These are phyloP conservation scores for Cystofilobasidium macerans DNA, from an alignment of 768 basidiomycete species.

Conservation along the genomic window DNA sequence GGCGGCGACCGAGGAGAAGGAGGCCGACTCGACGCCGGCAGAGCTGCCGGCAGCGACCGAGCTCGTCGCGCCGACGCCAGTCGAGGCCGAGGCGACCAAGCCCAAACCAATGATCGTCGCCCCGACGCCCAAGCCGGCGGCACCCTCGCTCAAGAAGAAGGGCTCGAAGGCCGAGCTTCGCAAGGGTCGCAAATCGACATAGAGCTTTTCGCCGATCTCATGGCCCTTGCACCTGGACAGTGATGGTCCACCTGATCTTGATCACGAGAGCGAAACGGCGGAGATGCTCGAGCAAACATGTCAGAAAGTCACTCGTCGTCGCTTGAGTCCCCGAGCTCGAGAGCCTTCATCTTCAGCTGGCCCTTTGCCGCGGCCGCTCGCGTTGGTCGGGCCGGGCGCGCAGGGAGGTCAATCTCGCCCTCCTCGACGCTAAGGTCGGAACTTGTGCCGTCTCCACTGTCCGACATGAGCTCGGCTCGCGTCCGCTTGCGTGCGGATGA, in stretches of 20 bases:
- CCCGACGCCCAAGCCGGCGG: too few relatives aligned
- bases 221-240: too few relatives aligned
- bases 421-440: not conserved
- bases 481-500: not conserved
- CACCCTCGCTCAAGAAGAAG: too few relatives aligned
- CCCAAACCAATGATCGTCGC: not conserved
- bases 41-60: not conserved
- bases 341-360: not conserved
- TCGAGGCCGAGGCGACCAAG: not conserved
- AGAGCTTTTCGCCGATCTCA: too few relatives aligned
- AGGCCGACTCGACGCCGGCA: conserved; percentile 6
- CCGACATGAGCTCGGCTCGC: not conserved
- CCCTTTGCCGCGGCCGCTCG: not conserved
- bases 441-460: not conserved
- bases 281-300: too few relatives aligned
- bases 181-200: too few relatives aligned
- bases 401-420: not conserved
- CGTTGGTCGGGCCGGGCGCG: not conserved
- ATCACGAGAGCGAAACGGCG: too few relatives aligned
- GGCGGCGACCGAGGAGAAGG: not conserved
- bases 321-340: not conserved
- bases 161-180: too few relatives aligned
- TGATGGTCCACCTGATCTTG: too few relatives aligned
- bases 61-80: not conserved
- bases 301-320: too few relatives aligned